phyloP scores from a whole-genome alignment of 1,139 yeast genomes.

The Suhomyces atakaporum region DNA sequence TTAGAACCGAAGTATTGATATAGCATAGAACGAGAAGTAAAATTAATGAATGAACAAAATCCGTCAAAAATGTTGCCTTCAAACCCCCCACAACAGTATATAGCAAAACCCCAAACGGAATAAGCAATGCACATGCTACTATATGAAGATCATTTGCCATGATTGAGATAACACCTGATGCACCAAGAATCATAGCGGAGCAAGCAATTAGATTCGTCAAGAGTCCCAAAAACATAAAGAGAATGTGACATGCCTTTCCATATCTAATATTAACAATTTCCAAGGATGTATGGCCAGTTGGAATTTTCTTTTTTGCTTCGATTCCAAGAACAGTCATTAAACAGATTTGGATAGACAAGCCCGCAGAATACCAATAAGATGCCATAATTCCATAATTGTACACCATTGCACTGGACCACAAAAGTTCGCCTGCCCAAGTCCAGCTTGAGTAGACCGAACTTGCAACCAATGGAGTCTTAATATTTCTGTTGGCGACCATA shows the following conservation, averaged over 20 bases:
- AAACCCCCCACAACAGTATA: constrained; percentile 44
- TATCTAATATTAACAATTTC: constrained; percentile 35
- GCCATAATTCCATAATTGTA: constrained; percentile 32
- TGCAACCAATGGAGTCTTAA: constrained; percentile 22
- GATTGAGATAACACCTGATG: constrained; percentile 36
- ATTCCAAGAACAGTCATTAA: constrained; percentile 31
- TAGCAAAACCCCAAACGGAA: constrained; percentile 38
- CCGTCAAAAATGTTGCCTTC: constrained; percentile 43
- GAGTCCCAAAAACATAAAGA: constrained; percentile 34
- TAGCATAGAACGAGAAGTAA: constrained; percentile 32
- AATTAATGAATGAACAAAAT: constrained; percentile 37
- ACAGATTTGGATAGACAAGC: constrained; percentile 32
- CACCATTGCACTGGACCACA: constrained; percentile 28
- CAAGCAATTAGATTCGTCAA: constrained; percentile 36
- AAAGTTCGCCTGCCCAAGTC: constrained; percentile 37
- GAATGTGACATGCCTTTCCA: constrained; percentile 30
- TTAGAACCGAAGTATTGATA: constrained; percentile 29
- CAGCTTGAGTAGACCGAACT: constrained; percentile 31
- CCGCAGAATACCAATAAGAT: constrained; percentile 30
- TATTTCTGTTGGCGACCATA: constrained; percentile 32
- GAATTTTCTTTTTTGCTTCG: constrained; percentile 34
- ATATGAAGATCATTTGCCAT: constrained; percentile 36
- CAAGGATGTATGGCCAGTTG: constrained; percentile 31
- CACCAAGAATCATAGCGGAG: constrained; percentile 39
- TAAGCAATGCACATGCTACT: constrained; percentile 35